Evolutionary conservation across 768 basidiomycete species (phyloP).

Genomic region (Leccinellum luteum): DNA sequence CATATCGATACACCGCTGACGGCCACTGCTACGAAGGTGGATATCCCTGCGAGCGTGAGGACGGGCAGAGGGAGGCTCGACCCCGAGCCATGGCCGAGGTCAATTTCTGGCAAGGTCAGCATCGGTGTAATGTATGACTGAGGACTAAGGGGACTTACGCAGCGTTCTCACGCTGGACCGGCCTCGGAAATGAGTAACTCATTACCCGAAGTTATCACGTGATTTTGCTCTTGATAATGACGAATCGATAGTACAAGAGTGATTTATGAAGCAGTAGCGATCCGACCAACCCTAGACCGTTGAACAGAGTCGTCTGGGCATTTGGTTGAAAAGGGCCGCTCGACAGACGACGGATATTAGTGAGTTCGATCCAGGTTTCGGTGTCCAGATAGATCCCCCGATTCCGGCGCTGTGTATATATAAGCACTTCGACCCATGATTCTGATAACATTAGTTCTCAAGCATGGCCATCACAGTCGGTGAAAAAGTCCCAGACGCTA

Average conservation of each 20-base stretch:
- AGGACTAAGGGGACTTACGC: not conserved
- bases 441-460: not conserved
- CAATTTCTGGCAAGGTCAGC: conserved; percentile 13
- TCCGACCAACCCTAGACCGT: too few relatives aligned
- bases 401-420: not conserved
- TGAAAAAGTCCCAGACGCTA: conserved; percentile 45
- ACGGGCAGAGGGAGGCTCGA: conserved; percentile 57
- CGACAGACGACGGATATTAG: too few relatives aligned
- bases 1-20: conserved; percentile 75
- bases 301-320: too few relatives aligned
- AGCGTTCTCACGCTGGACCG: not conserved
- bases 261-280: too few relatives aligned
- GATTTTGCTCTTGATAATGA: too few relatives aligned
- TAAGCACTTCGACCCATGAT: not conserved
- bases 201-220: not conserved
- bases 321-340: too few relatives aligned
- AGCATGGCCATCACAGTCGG: conserved; percentile 45
- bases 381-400: conserved; percentile 1
- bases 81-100: conserved; percentile 48
- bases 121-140: not conserved
- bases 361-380: not conserved
- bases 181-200: not conserved
- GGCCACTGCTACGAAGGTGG: conserved; percentile 65
- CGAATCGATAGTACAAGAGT: too few relatives aligned
- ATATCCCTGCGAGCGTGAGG: conserved; percentile 59